These are phyloP conservation scores for Barnettozyma wickerhamii DNA, from an alignment of 805 yeast species.

Conservation along the genomic window DNA sequence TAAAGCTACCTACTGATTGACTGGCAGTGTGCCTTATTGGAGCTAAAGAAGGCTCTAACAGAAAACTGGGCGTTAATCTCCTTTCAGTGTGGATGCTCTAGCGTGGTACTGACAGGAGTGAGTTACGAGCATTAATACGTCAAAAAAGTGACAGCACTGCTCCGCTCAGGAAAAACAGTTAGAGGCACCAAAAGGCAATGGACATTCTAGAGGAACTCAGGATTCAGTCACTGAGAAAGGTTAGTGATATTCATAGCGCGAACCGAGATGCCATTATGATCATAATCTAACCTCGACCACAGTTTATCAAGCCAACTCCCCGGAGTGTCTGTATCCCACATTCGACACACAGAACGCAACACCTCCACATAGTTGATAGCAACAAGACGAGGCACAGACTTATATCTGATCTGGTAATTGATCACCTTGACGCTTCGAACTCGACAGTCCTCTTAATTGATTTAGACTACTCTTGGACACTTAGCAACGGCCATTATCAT, in stretches of 20 bases:
- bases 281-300: not conserved
- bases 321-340: not conserved
- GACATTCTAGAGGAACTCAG: not conserved
- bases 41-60: no score
- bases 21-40: no score
- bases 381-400: slow-evolving; percentile 1
- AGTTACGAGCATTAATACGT: no score
- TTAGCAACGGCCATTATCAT: not conserved
- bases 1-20: no score
- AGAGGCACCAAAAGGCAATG: no score
- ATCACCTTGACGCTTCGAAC: not conserved
- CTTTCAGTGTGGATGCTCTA: no score
- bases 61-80: no score
- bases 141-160: no score
- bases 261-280: no score
- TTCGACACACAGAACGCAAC: not conserved
- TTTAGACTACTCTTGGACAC: slow-evolving; percentile 10
- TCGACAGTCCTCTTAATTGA: slow-evolving; percentile 8
- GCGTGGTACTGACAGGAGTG: no score
- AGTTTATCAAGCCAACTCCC: slow-evolving; percentile 3
- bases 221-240: slow-evolving; percentile 4
- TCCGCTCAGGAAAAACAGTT: no score
- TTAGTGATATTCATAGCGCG: not conserved
- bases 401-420: not conserved
- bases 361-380: slow-evolving; percentile 6